phyloP scores from a whole-genome alignment of 139 green algal species.

The Yamagishiella unicocca region DNA sequence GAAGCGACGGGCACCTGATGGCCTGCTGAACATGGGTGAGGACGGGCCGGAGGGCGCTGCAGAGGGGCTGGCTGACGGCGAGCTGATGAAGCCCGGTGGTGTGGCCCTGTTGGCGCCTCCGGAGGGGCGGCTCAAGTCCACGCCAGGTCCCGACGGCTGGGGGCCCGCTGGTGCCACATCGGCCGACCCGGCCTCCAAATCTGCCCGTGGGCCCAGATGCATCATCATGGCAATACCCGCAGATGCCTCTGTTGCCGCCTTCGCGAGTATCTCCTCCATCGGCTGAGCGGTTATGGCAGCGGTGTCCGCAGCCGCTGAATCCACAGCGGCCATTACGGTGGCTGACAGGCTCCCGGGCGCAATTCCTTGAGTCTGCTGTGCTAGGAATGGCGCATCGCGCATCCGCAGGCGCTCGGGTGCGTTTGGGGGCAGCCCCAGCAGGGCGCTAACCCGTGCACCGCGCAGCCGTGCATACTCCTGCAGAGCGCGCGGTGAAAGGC shows the following conservation, averaged over 20 bases:
- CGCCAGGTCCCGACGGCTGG: no score
- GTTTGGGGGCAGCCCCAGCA: neutral
- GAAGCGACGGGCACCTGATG: neutral
- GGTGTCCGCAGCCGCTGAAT: neutral
- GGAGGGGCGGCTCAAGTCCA: neutral
- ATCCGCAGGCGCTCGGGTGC: slow-evolving; percentile 17
- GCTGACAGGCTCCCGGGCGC: neutral
- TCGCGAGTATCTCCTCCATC: neutral
- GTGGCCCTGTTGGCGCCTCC: no score
- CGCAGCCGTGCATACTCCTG: slow-evolving; percentile 31
- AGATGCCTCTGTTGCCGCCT: neutral
- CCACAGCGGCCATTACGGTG: neutral
- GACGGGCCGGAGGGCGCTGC: neutral
- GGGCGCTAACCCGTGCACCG: neutral
- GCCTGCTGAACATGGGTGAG: slow-evolving; percentile 1
- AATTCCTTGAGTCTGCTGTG: neutral
- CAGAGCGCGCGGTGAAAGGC: neutral
- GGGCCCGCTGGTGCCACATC: no score
- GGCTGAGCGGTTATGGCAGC: neutral
- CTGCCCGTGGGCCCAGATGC: no score
- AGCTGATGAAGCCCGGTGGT: no score
- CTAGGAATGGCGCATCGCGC: slow-evolving; percentile 6
- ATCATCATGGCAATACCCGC: no score
- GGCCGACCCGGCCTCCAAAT: no score
- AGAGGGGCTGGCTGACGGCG: no score